Conservation (phyloP, 768 basidiomycete genomes). For the Calocera cornea region DNA sequence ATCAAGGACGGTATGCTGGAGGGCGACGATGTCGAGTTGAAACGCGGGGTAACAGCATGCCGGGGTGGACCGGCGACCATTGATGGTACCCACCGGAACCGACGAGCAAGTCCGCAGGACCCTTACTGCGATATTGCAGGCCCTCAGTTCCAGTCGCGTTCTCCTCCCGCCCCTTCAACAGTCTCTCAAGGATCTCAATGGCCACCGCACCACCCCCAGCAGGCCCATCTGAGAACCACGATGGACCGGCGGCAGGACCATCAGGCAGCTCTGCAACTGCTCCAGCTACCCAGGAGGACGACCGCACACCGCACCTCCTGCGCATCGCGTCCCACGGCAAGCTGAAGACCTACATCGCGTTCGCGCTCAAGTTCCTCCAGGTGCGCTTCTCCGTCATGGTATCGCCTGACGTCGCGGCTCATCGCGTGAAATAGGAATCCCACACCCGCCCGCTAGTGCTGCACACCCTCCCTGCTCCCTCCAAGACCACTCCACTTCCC, state of each 20-base stretch:
- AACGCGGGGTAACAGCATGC: too few relatives aligned
- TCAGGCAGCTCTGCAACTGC: neutral
- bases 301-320: constrained; percentile 25
- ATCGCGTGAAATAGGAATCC: neutral
- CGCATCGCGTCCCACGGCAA: constrained; percentile 47
- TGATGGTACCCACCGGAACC: too few relatives aligned
- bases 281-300: neutral
- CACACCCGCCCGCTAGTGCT: constrained; percentile 10
- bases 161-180: too few relatives aligned
- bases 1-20: too few relatives aligned
- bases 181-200: too few relatives aligned
- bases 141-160: too few relatives aligned
- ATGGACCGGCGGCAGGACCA: neutral
- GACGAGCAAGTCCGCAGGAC: too few relatives aligned
- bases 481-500: neutral
- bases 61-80: too few relatives aligned
- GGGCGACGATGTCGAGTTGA: too few relatives aligned
- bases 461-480: constrained; percentile 3
- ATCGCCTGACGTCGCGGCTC: neutral
- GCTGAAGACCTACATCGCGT: constrained; percentile 38
- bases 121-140: too few relatives aligned
- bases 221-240: too few relatives aligned
- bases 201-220: neutral
- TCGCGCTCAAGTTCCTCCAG: constrained; percentile 41
- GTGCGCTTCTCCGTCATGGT: constrained; percentile 20